Percentiles rank a stretch among this genome's conserved stretches.
These are phyloP conservation scores for Cubamyces sp. DNA, from an alignment of 768 basidiomycete genomes.

Conservation along the genomic window DNA sequence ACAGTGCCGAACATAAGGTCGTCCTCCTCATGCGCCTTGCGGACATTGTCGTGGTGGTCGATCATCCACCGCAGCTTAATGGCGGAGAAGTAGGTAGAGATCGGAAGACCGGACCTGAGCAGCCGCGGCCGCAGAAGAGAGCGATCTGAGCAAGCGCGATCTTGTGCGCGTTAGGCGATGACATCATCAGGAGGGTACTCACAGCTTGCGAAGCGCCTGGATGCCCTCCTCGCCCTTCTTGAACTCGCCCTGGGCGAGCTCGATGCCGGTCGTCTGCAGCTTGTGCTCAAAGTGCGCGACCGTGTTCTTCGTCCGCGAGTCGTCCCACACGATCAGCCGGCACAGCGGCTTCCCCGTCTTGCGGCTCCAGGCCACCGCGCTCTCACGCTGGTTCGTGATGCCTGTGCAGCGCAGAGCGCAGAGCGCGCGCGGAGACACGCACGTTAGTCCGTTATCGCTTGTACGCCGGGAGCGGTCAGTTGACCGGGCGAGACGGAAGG, in stretches of 20 bases:
- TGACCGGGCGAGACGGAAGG: background rate
- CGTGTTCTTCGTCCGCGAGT: constrained; percentile 85
- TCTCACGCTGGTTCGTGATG: constrained; percentile 98
- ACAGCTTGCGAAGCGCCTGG: constrained; percentile 70
- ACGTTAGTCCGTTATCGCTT: constrained; percentile 8
- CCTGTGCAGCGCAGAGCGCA: constrained; percentile 46
- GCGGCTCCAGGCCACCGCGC: constrained; percentile 91
- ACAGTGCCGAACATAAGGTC: constrained; percentile 92
- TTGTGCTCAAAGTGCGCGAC: constrained; percentile 82
- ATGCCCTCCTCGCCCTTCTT: constrained; percentile 73
- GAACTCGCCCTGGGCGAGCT: constrained; percentile 65
- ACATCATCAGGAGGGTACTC: constrained; percentile 35
- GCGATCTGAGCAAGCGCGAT: constrained; percentile 19
- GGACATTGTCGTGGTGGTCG: constrained; percentile 78
- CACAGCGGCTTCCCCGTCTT: constrained; percentile 88
- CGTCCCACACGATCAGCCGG: constrained; percentile 94
- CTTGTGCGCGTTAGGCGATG: constrained; percentile 9
- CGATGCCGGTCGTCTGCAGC: constrained; percentile 73
- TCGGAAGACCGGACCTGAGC: constrained; percentile 83
- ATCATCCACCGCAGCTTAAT: constrained; percentile 98
- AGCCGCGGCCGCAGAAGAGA: background rate
- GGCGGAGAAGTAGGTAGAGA: constrained; percentile 98
- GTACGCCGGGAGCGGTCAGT: constrained; percentile 10
- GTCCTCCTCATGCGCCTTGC: constrained; percentile 77
- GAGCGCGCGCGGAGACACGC: constrained; percentile 28